These are phyloP conservation scores for Musa beccarii DNA, from an alignment of 176 grass and related monocot genomes.

Conservation along the genomic window DNA sequence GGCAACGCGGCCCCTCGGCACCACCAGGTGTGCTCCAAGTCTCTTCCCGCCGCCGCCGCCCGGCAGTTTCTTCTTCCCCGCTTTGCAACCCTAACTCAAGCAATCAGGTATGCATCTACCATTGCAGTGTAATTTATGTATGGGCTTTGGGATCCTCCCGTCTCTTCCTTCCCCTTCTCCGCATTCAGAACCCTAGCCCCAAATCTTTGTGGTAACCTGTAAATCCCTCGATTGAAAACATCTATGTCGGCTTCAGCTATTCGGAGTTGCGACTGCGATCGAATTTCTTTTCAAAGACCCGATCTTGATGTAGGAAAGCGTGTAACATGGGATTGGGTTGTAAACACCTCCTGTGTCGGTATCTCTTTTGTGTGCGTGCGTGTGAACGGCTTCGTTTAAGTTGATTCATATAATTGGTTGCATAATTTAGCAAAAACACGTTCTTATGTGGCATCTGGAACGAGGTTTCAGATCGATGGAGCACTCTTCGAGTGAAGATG, in stretches of 20 bases:
- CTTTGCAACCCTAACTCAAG: neutral
- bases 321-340: neutral
- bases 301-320: neutral
- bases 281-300: neutral
- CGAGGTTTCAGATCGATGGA: slow-evolving; percentile 43
- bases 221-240: neutral
- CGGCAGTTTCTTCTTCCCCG: too few species aligned
- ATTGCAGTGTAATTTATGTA: too few species aligned
- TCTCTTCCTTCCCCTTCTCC: neutral
- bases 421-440: neutral
- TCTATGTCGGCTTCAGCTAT: neutral
- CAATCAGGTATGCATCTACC: neutral
- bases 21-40: neutral
- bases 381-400: too few species aligned
- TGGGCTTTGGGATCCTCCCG: neutral
- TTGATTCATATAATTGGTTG: too few species aligned
- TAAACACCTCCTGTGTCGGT: neutral
- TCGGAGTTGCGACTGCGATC: neutral
- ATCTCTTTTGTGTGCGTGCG: neutral
- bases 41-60: neutral
- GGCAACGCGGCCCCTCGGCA: too few species aligned
- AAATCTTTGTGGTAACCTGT: neutral
- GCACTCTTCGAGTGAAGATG: slow-evolving; percentile 73
- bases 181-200: neutral
- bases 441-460: neutral